These are phyloP conservation scores for Fusarium tjaetaba DNA, from an alignment of 2,329 filamentous ascomycete species.

Conservation along the genomic window DNA sequence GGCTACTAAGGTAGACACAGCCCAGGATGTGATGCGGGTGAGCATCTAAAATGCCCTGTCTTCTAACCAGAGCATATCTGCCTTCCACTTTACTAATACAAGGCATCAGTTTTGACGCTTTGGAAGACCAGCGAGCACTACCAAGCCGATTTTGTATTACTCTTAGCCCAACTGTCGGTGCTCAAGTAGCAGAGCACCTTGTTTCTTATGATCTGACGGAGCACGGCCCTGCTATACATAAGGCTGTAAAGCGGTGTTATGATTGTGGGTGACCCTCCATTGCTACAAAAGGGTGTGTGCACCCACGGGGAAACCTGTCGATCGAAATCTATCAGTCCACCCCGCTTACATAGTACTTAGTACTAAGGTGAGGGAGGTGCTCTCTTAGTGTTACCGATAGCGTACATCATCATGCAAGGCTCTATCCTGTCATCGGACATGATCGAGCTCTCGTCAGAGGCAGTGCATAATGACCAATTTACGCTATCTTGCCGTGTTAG, in stretches of 20 bases:
- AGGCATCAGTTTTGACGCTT: not conserved
- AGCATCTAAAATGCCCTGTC: not conserved
- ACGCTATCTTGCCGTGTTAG: conserved; percentile 29
- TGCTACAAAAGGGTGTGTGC: conserved; percentile 9
- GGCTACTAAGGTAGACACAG: not conserved
- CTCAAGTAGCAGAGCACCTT: not conserved
- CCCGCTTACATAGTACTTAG: not conserved
- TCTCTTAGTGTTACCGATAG: not conserved
- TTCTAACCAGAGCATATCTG: not conserved
- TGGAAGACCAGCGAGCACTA: not conserved
- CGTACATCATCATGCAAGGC: conserved; percentile 33
- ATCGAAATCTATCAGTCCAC: conserved; percentile 17
- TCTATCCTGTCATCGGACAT: conserved; percentile 17
- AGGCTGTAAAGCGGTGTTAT: conserved; percentile 15
- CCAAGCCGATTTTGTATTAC: not conserved
- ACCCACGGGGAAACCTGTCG: not conserved
- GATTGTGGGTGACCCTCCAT: not conserved
- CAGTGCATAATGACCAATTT: not conserved
- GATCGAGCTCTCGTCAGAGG: not conserved
- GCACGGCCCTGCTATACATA: not conserved
- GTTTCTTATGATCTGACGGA: not conserved
- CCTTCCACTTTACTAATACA: not conserved
- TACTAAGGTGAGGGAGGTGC: conserved; percentile 11
- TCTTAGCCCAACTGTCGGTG: not conserved
- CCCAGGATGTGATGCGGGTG: conserved; percentile 14